Conservation (phyloP, 1,139 yeast genomes). For the Candida tetrigidarum region DNA sequence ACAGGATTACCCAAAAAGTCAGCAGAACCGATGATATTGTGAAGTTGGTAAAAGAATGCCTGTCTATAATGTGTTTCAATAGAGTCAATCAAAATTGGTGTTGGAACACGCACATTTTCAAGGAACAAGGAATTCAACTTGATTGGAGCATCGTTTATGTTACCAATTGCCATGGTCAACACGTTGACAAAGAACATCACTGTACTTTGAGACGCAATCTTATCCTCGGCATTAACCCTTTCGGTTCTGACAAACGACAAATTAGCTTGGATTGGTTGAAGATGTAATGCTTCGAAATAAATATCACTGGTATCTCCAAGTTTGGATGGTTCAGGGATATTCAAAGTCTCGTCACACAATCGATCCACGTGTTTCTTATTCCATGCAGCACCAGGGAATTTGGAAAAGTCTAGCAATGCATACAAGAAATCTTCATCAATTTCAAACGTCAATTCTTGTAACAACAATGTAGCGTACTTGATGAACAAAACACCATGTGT, state of each 20-base stretch:
- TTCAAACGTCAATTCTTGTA: slow-evolving; percentile 92
- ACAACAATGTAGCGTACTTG: slow-evolving; percentile 85
- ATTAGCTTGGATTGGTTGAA: slow-evolving; percentile 90
- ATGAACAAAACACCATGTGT: slow-evolving; percentile 88
- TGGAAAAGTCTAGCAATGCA: slow-evolving; percentile 79
- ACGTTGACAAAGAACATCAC: slow-evolving; percentile 79
- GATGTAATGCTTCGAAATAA: slow-evolving; percentile 89
- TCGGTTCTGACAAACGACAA: slow-evolving; percentile 93
- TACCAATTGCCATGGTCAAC: slow-evolving; percentile 96
- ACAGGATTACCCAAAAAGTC: slow-evolving; percentile 97
- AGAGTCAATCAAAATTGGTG: slow-evolving; percentile 72
- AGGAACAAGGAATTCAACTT: slow-evolving; percentile 83
- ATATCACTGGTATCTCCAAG: slow-evolving; percentile 69
- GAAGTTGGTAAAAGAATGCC: slow-evolving; percentile 89
- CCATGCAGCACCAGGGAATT: slow-evolving; percentile 75
- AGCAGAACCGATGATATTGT: slow-evolving; percentile 94
- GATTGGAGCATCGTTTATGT: slow-evolving; percentile 96
- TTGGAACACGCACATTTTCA: slow-evolving; percentile 88
- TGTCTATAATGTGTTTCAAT: slow-evolving; percentile 89
- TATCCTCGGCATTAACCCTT: slow-evolving; percentile 60
- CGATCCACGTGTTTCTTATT: slow-evolving; percentile 50
- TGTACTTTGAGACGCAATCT: slow-evolving; percentile 66
- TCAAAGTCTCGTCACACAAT: slow-evolving; percentile 64
- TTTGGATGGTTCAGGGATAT: slow-evolving; percentile 72
- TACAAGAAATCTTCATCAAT: slow-evolving; percentile 92